Evolutionary conservation across 1,284 basidiomycete genomes (phyloP), one percentile per base, ranked within the genome.

Genomic region (Apiotrichum gamsii): DNA sequence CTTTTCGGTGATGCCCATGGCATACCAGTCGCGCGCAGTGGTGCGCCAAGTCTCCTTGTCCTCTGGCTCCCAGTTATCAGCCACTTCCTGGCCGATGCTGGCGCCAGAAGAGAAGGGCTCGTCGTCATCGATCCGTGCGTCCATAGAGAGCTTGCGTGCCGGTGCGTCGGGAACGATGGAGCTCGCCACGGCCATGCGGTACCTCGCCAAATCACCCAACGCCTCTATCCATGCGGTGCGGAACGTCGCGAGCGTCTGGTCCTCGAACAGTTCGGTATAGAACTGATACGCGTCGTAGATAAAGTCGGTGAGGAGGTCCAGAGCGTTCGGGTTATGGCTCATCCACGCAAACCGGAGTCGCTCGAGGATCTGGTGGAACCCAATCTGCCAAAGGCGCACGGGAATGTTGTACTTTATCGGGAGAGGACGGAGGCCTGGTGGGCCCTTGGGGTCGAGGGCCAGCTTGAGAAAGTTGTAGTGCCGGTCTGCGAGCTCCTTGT

Each of bases 401-500:
- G 94, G 88, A 55, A 97, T 90, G 69, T 94, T 95, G 75, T 96
- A 97, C 61, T 90, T 91, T 38, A 82, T 82, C 0, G 93, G 90
- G 35, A 97, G 86, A 54, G 84, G 82, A 39, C 89, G 85, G 3
- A 96, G 74, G 0, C 90, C 91, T 0, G 86, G 81, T 0, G 94
- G 94, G 0, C 93, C 82, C 20, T 82, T 82, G 0, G 90, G 88
- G 6, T 90, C 83, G 39, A 91, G 81, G 0, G 90, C 88, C 20
- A 93, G 82, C 44, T 83, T 80, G 46, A 98, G 79, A 39, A 97
- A 82, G 56, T 87, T 83, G 68, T 90, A 88, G 63, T 95, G 90
- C 45, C 81, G 78, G 62, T 96, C 90, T 1, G 87, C 87, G 6
- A 96, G 80, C 65, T 64, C 58, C 48, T 72, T 73, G 56, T 74